These are phyloP conservation scores for Erysimum pusillum DNA, from an alignment of 441 rosid species.

Conservation along the genomic window DNA sequence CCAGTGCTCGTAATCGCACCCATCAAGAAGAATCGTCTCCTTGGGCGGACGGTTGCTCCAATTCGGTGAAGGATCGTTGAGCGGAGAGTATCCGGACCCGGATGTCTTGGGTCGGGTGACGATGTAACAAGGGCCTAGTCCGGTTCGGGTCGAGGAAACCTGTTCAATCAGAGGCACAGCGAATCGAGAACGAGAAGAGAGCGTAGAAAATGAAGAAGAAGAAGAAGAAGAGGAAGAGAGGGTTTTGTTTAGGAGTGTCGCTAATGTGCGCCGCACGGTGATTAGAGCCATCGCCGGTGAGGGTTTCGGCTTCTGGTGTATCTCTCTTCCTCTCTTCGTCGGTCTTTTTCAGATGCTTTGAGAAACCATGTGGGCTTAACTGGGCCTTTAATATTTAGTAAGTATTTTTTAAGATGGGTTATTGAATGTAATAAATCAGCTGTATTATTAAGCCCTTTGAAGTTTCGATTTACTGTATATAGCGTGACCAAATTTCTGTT, in stretches of 20 bases:
- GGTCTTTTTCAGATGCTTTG: constrained; percentile 20
- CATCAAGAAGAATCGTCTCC: constrained; percentile 88
- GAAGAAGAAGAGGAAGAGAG: constrained; percentile 44
- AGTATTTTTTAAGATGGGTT: constrained; percentile 2
- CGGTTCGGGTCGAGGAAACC: constrained; percentile 38
- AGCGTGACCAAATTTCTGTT: background rate
- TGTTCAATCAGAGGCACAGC: constrained; percentile 52
- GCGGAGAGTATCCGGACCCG: constrained; percentile 82
- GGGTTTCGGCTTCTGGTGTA: constrained; percentile 39
- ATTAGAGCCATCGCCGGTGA: constrained; percentile 67
- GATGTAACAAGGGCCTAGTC: constrained; percentile 47
- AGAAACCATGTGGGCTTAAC: constrained; percentile 30
- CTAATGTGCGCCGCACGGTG: constrained; percentile 62
- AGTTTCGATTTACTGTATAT: background rate
- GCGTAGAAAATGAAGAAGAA: constrained; percentile 47
- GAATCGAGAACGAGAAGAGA: constrained; percentile 61
- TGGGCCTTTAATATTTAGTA: constrained; percentile 27
- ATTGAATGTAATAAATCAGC: too few relatives aligned
- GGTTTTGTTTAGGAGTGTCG: constrained; percentile 52
- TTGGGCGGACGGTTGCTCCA: constrained; percentile 96
- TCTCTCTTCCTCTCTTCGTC: background rate
- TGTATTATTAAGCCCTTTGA: background rate
- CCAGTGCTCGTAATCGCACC: constrained; percentile 98
- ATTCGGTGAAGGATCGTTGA: constrained; percentile 91
- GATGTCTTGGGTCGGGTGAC: constrained; percentile 69